Base-by-base conservation (phyloP, 2,329 filamentous ascomycete species). In the Ophiocordyceps camponoti-floridani region DNA sequence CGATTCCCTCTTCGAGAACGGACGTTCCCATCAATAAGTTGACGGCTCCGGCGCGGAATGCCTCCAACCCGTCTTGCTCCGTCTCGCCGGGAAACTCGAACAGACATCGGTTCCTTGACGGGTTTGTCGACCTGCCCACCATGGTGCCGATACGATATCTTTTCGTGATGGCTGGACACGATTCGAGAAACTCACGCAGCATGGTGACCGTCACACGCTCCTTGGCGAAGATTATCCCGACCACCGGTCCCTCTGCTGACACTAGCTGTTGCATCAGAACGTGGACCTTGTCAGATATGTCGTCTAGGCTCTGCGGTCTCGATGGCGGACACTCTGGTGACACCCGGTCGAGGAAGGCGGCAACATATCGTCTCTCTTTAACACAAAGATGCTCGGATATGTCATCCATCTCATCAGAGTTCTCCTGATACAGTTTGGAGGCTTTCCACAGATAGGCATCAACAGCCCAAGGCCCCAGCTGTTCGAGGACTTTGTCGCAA, bases 391-490 rank as follows among this genome's bases (percentile, higher is more conserved):
- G 56, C 19, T 65, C 57, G n/a, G 65, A 55, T 47, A 46, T 61
- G 11, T 51, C 48, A 6, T 30, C 44, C 11, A 43, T 38, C 6
- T 43, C 51, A 43, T 50, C 46, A 46, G 54, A 40, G 40, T 51
- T 52, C 44, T 48, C 26, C 2, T 62, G 46, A 44, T 64, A 60
- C 41, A 55, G 52, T 2, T 49, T 57, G 10, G 76, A 61, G 4
- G 70, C 68, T 35, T 63, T 63, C 44, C 60, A 59, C 23, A 87
- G 72, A 54, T 79, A 87, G 43, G 70, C 72, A 43, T 87, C 78
- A 0, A 72, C 71, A 1, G 80, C 80, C 79, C 81, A 88, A 1
- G 65, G 50, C 0, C 84, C 84, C 4, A 87, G 66, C 41, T 82
- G 70, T 3, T 55, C 51, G 19, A 64, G 65, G 1, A 87, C 66